Evolutionary conservation across 495 filamentous ascomycete genomes (phyloP).

Genomic region (Penicillium cataractarum): DNA sequence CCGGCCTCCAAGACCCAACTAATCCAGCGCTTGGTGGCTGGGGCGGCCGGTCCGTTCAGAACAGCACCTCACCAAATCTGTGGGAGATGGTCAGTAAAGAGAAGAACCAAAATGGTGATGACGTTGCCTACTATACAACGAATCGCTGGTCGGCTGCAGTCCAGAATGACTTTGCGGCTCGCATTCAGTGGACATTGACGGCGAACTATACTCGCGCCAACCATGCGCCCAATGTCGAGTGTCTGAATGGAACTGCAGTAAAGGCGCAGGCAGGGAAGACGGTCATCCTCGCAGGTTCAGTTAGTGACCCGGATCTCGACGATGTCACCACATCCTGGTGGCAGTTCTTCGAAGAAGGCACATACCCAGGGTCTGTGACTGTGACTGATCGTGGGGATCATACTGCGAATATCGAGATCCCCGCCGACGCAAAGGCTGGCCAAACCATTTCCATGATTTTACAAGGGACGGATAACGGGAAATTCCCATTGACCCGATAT

Average conservation of each 20-base stretch:
- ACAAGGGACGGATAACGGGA: constrained; percentile 17
- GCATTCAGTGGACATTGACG: constrained; percentile 46
- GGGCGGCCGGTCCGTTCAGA: constrained; percentile 42
- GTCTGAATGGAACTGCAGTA: constrained; percentile 12
- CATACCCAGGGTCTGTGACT: constrained; percentile 16
- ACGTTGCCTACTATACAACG: constrained; percentile 11
- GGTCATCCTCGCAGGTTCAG: constrained; percentile 10
- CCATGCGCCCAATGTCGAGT: constrained; percentile 26
- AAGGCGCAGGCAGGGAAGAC: constrained; percentile 7
- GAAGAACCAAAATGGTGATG: constrained; percentile 5
- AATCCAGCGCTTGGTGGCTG: constrained; percentile 44
- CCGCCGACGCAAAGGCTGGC: constrained; percentile 14
- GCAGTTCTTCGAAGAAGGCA: constrained; percentile 20
- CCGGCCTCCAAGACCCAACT: constrained; percentile 41
- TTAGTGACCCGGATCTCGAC: constrained; percentile 18
- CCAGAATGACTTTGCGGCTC: constrained; percentile 49
- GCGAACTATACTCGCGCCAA: constrained; percentile 29
- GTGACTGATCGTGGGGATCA: neutral
- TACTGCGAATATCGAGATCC: constrained; percentile 8
- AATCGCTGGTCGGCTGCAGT: constrained; percentile 42
- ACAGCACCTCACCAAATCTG: constrained; percentile 41
- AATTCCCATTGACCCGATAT: constrained; percentile 18
- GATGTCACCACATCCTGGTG: constrained; percentile 19
- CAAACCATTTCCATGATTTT: constrained; percentile 22
- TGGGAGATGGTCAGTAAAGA: constrained; percentile 28